These are phyloP conservation scores for Metarhizium brunneum DNA, from an alignment of 2,329 filamentous ascomycete genomes.

Conservation along the genomic window DNA sequence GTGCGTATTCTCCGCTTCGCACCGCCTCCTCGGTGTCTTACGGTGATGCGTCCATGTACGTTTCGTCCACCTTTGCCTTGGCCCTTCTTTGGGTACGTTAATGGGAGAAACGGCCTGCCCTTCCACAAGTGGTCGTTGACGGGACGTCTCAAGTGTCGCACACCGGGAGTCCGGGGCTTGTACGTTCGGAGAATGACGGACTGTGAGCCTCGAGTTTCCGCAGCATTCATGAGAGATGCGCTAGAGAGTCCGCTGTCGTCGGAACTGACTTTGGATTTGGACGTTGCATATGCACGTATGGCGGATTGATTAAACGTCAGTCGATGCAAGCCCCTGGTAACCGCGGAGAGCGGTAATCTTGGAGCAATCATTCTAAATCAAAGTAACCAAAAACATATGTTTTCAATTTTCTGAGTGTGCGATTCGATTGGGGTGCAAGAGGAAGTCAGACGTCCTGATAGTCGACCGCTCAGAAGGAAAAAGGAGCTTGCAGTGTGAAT, in stretches of 20 bases:
- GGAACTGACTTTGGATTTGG: constrained; percentile 12
- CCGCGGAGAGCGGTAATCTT: constrained; percentile 19
- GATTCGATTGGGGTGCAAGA: background rate
- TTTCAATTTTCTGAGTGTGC: background rate
- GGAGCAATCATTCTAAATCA: constrained; percentile 20
- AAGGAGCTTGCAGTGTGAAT: background rate
- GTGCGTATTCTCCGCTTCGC: constrained; percentile 85
- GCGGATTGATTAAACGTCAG: constrained; percentile 17
- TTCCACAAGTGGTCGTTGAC: constrained; percentile 98
- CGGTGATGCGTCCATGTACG: constrained; percentile 73
- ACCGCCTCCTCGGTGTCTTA: constrained; percentile 87
- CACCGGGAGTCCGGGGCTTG: constrained; percentile 85
- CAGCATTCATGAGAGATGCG: constrained; percentile 11
- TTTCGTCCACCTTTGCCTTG: constrained; percentile 91
- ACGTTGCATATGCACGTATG: constrained; percentile 22
- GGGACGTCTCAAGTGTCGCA: constrained; percentile 82
- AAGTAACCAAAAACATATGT: background rate
- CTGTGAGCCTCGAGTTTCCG: constrained; percentile 18
- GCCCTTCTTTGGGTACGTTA: constrained; percentile 89
- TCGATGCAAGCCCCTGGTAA: constrained; percentile 18
- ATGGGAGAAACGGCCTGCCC: constrained; percentile 68
- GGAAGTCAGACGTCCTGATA: background rate
- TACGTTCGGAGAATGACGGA: constrained; percentile 65
- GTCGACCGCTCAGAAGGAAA: background rate
- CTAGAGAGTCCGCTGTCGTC: constrained; percentile 8